phyloP scores from a whole-genome alignment of 176 grass and related monocot genomes.

The Cocos nucifera region DNA sequence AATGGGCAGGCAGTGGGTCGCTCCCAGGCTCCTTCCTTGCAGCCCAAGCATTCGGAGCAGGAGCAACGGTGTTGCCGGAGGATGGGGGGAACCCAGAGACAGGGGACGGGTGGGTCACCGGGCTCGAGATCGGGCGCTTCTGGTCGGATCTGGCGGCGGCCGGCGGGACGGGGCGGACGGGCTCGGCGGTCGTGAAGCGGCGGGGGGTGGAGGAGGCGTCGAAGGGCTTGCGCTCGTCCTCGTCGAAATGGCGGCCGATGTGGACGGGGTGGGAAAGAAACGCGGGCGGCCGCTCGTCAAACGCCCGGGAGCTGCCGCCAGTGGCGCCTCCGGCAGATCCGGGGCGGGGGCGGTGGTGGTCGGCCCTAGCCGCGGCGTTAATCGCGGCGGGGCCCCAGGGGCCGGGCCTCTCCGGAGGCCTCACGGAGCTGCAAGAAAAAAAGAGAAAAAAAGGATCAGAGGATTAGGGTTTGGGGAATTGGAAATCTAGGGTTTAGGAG shows the following conservation, averaged over 20 bases:
- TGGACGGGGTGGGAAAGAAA: slow-evolving; percentile 39
- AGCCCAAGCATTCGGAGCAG: slow-evolving; percentile 50
- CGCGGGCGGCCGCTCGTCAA: slow-evolving; percentile 25
- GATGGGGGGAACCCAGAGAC: not conserved
- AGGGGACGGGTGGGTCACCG: not conserved
- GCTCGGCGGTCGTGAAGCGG: slow-evolving; percentile 18
- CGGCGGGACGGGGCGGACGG: slow-evolving; percentile 8
- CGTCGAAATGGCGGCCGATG: slow-evolving; percentile 90
- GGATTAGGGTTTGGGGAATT: not conserved
- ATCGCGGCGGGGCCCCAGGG: not conserved
- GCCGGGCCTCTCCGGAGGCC: slow-evolving; percentile 38
- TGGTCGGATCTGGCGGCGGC: slow-evolving; percentile 33
- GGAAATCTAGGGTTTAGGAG: not conserved
- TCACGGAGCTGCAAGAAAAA: slow-evolving; percentile 43
- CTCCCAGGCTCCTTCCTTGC: slow-evolving; percentile 40
- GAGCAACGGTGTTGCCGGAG: not conserved
- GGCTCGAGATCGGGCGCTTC: slow-evolving; percentile 19
- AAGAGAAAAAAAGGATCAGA: not conserved
- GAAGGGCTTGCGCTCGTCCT: slow-evolving; percentile 96
- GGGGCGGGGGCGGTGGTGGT: slow-evolving; percentile 15
- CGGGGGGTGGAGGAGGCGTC: slow-evolving; percentile 40
- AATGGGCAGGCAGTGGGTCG: slow-evolving; percentile 11
- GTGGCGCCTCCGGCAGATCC: slow-evolving; percentile 38
- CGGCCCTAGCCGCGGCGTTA: not conserved
- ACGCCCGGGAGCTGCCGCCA: slow-evolving; percentile 15